phyloP scores from a whole-genome alignment of 176 grass and related monocot genomes.

The Guadua angustifolia region DNA sequence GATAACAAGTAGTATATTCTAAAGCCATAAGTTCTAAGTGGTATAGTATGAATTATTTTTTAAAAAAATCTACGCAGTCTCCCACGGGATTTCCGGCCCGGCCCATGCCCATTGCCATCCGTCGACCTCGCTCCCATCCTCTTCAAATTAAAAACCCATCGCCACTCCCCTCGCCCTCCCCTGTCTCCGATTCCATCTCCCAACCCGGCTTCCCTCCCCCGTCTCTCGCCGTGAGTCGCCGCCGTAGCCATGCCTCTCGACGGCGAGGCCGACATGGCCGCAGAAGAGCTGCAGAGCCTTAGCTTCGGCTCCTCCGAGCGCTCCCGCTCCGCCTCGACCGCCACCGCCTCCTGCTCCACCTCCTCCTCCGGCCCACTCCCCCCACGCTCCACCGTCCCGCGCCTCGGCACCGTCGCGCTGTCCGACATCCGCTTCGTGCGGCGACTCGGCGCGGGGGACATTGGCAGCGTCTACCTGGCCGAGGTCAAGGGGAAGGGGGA shows the following conservation, averaged over 20 bases:
- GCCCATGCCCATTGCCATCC: conserved; percentile 54
- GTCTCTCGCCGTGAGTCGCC: not conserved
- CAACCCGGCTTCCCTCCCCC: not conserved
- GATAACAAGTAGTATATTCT: too few species aligned
- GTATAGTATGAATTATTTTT: too few species aligned
- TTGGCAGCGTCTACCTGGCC: conserved; percentile 94
- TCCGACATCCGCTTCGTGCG: conserved; percentile 82
- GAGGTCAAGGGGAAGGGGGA: conserved; percentile 53
- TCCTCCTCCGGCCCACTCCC: conserved; percentile 57
- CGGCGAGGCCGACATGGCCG: conserved; percentile 30
- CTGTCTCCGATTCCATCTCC: not conserved
- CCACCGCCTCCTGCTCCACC: conserved; percentile 69
- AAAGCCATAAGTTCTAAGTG: too few species aligned
- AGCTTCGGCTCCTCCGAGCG: conserved; percentile 94
- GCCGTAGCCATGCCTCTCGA: conserved; percentile 38
- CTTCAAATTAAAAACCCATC: conserved; percentile 59
- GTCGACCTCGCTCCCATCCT: conserved; percentile 31
- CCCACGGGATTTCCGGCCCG: conserved; percentile 52
- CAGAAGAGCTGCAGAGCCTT: conserved; percentile 91
- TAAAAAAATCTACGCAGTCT: too few species aligned
- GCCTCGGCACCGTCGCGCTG: conserved; percentile 55
- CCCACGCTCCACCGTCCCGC: not conserved
- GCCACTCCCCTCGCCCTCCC: not conserved
- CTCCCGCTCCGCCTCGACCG: conserved; percentile 76
- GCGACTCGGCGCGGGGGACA: conserved; percentile 82